These are phyloP conservation scores for Polyplosphaeria fusca DNA, from an alignment of 495 filamentous ascomycete species.

Conservation along the genomic window DNA sequence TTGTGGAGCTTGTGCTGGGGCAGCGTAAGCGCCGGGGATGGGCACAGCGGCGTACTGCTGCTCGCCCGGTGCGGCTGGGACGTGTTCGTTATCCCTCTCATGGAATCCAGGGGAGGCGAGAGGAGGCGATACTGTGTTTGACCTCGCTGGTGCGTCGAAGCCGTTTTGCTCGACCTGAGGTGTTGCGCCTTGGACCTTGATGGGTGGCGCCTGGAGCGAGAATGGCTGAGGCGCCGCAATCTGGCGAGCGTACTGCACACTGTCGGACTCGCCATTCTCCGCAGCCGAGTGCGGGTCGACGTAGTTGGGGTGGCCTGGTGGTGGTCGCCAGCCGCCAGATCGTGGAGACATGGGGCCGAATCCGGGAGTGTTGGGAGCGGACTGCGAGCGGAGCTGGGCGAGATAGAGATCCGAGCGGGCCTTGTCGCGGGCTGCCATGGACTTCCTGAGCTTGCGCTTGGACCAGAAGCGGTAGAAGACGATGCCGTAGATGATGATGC, in stretches of 20 bases:
- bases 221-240: conserved; percentile 60
- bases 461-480: conserved; percentile 96
- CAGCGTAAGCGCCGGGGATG: conserved; percentile 61
- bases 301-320: conserved; percentile 36
- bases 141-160: conserved; percentile 48
- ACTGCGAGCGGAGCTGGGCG: conserved; percentile 86
- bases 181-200: conserved; percentile 70
- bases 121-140: conserved; percentile 24
- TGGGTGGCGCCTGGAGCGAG: conserved; percentile 79
- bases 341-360: conserved; percentile 54
- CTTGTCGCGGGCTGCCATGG: conserved; percentile 92
- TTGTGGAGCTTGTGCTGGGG: conserved; percentile 15
- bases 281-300: conserved; percentile 53
- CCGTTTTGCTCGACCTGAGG: conserved; percentile 61
- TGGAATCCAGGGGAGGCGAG: conserved; percentile 28
- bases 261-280: conserved; percentile 52
- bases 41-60: conserved; percentile 64
- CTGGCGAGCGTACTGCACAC: conserved; percentile 38
- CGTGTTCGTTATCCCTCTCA: conserved; percentile 42
- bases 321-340: conserved; percentile 42
- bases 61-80: conserved; percentile 59
- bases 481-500: conserved; percentile 86
- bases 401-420: conserved; percentile 93
- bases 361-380: conserved; percentile 90
- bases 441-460: conserved; percentile 89